Conservation (phyloP, 129 eudicot genomes). For the Centrapalus pauciflorus region DNA sequence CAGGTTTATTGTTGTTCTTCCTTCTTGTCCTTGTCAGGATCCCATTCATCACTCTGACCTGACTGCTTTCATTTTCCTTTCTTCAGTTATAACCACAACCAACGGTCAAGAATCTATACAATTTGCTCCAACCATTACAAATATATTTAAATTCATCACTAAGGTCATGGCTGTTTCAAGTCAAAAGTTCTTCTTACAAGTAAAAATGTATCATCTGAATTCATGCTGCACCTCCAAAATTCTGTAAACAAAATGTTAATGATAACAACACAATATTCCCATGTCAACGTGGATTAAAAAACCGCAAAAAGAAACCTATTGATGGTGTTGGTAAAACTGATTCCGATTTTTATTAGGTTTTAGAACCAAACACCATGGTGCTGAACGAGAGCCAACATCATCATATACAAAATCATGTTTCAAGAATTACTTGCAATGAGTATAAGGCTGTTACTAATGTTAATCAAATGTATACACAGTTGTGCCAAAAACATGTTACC, state of each 20-base stretch:
- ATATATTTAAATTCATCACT: neutral
- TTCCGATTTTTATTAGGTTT: too few relatives aligned
- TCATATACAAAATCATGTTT: neutral
- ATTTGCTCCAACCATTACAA: neutral
- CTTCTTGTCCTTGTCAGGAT: constrained; percentile 28
- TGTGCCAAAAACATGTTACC: neutral
- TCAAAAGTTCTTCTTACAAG: neutral
- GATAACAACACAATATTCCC: too few relatives aligned
- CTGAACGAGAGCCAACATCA: too few relatives aligned
- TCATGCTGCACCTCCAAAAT: constrained; percentile 1
- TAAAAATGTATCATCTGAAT: constrained; percentile 3
- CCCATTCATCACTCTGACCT: constrained; percentile 45
- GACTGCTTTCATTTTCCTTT: constrained; percentile 32
- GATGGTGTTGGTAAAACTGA: neutral
- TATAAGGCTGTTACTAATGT: neutral
- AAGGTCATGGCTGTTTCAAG: neutral
- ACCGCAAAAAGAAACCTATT: neutral
- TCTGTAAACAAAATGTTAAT: neutral
- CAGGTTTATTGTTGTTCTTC: constrained; percentile 7
- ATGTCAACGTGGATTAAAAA: too few relatives aligned
- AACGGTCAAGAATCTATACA: neutral
- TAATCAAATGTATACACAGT: neutral
- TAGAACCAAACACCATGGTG: too few relatives aligned
- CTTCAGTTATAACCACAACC: neutral
- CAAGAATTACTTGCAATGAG: neutral